Percentiles rank a stretch among this genome's conserved stretches.
Evolutionary conservation across 2,329 filamentous ascomycete species (phyloP).

Genomic region (Arthrobotrys entomopaga): DNA sequence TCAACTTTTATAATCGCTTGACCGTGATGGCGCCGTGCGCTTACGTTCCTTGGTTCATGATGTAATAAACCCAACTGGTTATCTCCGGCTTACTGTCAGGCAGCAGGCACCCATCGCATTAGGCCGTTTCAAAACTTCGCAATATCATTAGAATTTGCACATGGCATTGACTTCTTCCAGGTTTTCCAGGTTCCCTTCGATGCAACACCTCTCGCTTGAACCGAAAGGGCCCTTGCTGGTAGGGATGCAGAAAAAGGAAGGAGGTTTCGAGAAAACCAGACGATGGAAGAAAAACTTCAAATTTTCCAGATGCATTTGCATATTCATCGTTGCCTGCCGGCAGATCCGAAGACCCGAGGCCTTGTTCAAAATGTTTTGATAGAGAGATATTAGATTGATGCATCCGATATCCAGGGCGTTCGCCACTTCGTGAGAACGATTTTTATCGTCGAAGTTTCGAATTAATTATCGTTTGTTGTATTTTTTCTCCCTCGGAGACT

Average conservation of each 20-base stretch:
- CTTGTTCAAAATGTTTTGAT: conserved; percentile 30
- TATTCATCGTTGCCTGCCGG: conserved; percentile 8
- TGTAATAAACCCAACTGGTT: conserved; percentile 33
- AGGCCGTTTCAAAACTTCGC: background rate
- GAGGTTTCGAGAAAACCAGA: conserved; percentile 14
- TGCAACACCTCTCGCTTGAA: conserved; percentile 21
- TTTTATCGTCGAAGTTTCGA: no score
- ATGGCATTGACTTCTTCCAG: no score
- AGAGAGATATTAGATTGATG: conserved; percentile 15
- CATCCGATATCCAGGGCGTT: background rate
- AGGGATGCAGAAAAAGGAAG: conserved; percentile 37
- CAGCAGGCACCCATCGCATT: conserved; percentile 15
- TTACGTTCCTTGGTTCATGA: conserved; percentile 25
- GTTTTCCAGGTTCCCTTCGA: conserved; percentile 1
- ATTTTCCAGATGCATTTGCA: background rate
- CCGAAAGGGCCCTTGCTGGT: background rate
- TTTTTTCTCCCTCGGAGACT: conserved; percentile 37
- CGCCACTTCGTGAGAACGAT: background rate
- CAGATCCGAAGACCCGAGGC: conserved; percentile 35
- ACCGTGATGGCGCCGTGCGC: conserved; percentile 29
- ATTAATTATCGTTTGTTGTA: background rate
- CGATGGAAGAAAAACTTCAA: no score
- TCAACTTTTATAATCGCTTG: conserved; percentile 30
- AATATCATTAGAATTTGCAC: background rate
- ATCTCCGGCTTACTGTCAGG: conserved; percentile 23